Evolutionary conservation across 805 yeast species (phyloP), one percentile per base, ranked within the genome.

Genomic region (Saccharomycopsis javanensis): DNA sequence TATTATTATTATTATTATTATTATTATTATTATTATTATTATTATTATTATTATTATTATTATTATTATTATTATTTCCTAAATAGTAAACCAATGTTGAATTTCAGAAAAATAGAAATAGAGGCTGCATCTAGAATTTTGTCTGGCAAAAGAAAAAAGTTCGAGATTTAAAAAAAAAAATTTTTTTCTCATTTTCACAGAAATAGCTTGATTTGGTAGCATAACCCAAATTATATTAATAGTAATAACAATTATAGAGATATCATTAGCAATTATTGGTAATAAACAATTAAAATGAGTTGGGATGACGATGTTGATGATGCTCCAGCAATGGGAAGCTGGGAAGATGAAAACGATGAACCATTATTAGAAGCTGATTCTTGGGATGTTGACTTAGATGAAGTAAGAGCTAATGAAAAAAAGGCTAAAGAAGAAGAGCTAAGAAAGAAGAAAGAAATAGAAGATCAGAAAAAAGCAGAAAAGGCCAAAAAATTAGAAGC

Each of bases 381-480:
- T 11, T 92, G 97, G 97, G 98, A 92, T 64, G 83, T 84, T 55
- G 95, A 85, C 62, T 94, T 85, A 65, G 83, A 78, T 54, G 80
- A 77, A 56, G 75, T 72, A 60, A 72, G 73, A 71, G 66, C 65
- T 15, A 65, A 64, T 56, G 66, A 66, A 62, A 67, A 71, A 15
- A 69, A 71, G 64, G 72, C 65, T 74, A 79, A 62, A 16, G 53
- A 50, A 31, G 55, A 68, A 56, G 64, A 70, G 55, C 68, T 69
- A n/a, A 70, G 71, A 20, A 64, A 63, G 56, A 66, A 65, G 62
- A 67, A 68, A 56, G 64, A 70, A 55, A 68, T 70, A n/a, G 71
- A 72, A 64, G 72, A 65, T 74, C 79, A 62, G 77, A 77, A 67
- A 77, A 82, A 67, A 69, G 67, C 69, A 48, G 77, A 69, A 62